Percentiles rank a stretch among this genome's conserved stretches.
Conservation (phyloP, 1,284 basidiomycete genomes). For the Malassezia caprae region DNA sequence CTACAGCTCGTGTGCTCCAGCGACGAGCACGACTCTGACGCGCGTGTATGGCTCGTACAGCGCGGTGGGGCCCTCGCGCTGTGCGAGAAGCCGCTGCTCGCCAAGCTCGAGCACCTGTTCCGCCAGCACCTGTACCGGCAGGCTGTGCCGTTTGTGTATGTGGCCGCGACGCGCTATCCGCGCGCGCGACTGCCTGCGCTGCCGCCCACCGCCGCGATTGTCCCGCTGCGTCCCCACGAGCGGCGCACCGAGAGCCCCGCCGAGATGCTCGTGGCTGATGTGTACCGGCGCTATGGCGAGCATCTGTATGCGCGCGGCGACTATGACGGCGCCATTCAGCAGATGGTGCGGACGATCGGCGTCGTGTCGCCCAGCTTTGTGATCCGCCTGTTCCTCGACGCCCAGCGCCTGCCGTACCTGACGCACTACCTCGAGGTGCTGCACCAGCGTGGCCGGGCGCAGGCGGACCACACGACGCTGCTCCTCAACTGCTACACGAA, state of each 20-base stretch:
- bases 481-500: conserved; percentile 73
- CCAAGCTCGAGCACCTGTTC: conserved; percentile 39
- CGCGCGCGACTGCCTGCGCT: conserved; percentile 8
- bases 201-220: conserved; percentile 3
- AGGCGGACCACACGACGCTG: conserved; percentile 91
- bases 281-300: conserved; percentile 66
- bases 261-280: conserved; percentile 37
- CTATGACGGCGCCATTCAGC: conserved; percentile 82
- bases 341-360: conserved; percentile 83
- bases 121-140: conserved; percentile 37
- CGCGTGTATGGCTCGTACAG: conserved; percentile 29
- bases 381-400: conserved; percentile 90
- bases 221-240: conserved; percentile 11
- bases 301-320: conserved; percentile 82
- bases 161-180: conserved; percentile 23
- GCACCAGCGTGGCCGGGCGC: conserved; percentile 76
- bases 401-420: conserved; percentile 86
- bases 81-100: conserved; percentile 33
- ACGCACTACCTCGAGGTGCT: conserved; percentile 92
- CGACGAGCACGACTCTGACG: conserved; percentile 10
- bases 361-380: conserved; percentile 85
- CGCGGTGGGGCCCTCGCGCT: conserved; percentile 26
- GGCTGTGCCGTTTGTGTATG: conserved; percentile 33
- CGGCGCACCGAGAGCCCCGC: conserved; percentile 16
- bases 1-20: conserved; percentile 16